These are phyloP conservation scores for Chlamydomonas schloesseri DNA, from an alignment of 139 green algal species.

Conservation along the genomic window DNA sequence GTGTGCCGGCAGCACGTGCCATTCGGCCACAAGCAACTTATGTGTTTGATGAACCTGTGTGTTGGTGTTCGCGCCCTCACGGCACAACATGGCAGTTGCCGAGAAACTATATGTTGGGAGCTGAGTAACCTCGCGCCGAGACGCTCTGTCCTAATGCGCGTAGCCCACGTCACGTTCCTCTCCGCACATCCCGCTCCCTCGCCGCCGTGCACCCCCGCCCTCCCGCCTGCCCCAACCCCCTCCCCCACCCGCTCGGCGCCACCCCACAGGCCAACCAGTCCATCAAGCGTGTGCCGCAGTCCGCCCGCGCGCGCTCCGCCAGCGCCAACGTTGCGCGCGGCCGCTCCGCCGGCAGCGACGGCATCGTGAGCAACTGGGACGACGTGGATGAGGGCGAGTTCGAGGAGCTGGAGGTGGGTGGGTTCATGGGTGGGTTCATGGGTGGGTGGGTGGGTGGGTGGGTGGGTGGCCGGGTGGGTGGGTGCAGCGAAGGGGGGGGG, in stretches of 20 bases:
- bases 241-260: background rate
- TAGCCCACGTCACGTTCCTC: too few species aligned
- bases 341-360: background rate
- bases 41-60: too few species aligned
- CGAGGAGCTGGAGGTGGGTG: conserved; percentile 34
- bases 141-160: too few species aligned
- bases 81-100: too few species aligned
- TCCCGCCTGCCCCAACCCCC: background rate
- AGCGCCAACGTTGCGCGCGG: background rate
- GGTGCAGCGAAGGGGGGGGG: too few species aligned
- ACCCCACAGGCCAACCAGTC: conserved; percentile 30
- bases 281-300: conserved; percentile 28
- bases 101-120: too few species aligned
- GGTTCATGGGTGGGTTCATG: background rate
- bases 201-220: background rate
- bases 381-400: conserved; percentile 15
- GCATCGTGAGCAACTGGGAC: background rate
- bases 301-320: background rate
- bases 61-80: too few species aligned
- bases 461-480: too few species aligned
- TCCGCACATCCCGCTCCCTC: too few species aligned
- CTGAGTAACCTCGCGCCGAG: too few species aligned
- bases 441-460: background rate
- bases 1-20: background rate
- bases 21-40: too few species aligned